Conservation (phyloP, 2,329 filamentous ascomycete genomes). For the Diaporthe ampelina region DNA sequence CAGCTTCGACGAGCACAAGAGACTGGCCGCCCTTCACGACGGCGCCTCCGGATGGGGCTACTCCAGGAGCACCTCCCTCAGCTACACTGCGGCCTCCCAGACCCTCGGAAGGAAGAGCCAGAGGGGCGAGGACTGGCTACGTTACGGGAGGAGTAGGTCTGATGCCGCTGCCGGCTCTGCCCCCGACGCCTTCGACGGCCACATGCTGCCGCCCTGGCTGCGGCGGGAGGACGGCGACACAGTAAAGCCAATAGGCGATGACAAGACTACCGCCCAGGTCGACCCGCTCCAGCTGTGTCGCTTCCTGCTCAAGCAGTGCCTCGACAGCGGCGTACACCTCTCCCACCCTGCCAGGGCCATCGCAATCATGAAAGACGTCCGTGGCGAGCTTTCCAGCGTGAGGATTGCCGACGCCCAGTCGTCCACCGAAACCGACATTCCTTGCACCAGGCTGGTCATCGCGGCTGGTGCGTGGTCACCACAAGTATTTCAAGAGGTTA, state of each 20-base stretch:
- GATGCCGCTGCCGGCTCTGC: constrained; percentile 58
- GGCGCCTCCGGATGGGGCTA: constrained; percentile 69
- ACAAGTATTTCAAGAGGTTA: constrained; percentile 66
- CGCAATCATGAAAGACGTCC: constrained; percentile 64
- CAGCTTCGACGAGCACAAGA: constrained; percentile 77
- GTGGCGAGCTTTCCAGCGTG: constrained; percentile 65
- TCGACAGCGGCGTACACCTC: constrained; percentile 73
- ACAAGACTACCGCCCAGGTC: constrained; percentile 74
- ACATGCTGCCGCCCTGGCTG: constrained; percentile 68
- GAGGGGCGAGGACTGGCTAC: constrained; percentile 75
- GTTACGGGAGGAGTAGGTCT: constrained; percentile 73
- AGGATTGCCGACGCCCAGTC: constrained; percentile 60
- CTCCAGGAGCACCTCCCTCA: constrained; percentile 69
- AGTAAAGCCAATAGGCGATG: constrained; percentile 73
- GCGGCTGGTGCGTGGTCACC: constrained; percentile 81
- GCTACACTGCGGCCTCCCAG: constrained; percentile 53
- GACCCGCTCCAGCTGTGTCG: constrained; percentile 77
- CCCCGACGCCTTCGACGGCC: constrained; percentile 43
- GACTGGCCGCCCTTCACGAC: constrained; percentile 71
- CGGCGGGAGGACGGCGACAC: constrained; percentile 65
- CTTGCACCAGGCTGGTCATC: constrained; percentile 76
- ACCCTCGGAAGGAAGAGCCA: constrained; percentile 50
- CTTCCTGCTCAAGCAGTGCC: constrained; percentile 72
- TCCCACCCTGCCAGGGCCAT: constrained; percentile 74
- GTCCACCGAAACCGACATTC: constrained; percentile 64